Percentiles rank a stretch among this genome's conserved stretches.
Conservation (phyloP, 2,329 filamentous ascomycete genomes). For the Penicillium nordicum region DNA sequence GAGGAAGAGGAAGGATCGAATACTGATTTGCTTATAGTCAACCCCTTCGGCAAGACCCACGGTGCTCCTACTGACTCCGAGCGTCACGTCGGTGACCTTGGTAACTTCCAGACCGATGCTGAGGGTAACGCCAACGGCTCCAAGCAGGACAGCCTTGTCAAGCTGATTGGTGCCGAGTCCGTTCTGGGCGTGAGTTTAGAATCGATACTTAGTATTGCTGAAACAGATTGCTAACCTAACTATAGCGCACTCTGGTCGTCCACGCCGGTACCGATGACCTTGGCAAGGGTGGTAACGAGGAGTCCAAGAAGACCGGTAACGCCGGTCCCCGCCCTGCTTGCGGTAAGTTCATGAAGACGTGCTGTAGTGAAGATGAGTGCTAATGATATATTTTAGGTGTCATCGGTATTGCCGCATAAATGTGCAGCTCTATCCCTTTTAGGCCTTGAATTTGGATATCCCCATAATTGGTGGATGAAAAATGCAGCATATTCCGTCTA, state of each 20-base stretch:
- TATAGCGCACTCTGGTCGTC: slow-evolving; percentile 85
- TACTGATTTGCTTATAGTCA: slow-evolving; percentile 60
- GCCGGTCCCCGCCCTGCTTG: slow-evolving; percentile 91
- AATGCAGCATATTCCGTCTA: slow-evolving; percentile 21
- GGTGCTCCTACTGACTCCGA: slow-evolving; percentile 77
- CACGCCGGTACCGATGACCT: slow-evolving; percentile 96
- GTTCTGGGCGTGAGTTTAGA: slow-evolving; percentile 72
- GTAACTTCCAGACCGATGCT: slow-evolving; percentile 92
- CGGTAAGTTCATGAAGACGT: slow-evolving; percentile 56
- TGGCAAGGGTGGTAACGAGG: slow-evolving; percentile 84
- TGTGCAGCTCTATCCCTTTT: slow-evolving; percentile 12
- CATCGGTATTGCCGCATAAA: slow-evolving; percentile 79
- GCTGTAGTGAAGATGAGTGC: slow-evolving; percentile 2
- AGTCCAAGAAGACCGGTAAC: slow-evolving; percentile 98
- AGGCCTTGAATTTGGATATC: slow-evolving; percentile 17
- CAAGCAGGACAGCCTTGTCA: slow-evolving; percentile 75
- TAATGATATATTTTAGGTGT: slow-evolving; percentile 56
- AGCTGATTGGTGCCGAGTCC: slow-evolving; percentile 94
- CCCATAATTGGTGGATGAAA: slow-evolving; percentile 17
- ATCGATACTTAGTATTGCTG: not conserved
- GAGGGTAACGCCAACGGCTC: slow-evolving; percentile 87
- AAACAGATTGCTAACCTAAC: slow-evolving; percentile 13
- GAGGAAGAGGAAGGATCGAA: not conserved
- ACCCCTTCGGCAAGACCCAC: slow-evolving; percentile 89
- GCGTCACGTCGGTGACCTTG: slow-evolving; percentile 95